phyloP scores from a whole-genome alignment of 2,329 filamentous ascomycete species.

The Penicillium fuscoglaucum region DNA sequence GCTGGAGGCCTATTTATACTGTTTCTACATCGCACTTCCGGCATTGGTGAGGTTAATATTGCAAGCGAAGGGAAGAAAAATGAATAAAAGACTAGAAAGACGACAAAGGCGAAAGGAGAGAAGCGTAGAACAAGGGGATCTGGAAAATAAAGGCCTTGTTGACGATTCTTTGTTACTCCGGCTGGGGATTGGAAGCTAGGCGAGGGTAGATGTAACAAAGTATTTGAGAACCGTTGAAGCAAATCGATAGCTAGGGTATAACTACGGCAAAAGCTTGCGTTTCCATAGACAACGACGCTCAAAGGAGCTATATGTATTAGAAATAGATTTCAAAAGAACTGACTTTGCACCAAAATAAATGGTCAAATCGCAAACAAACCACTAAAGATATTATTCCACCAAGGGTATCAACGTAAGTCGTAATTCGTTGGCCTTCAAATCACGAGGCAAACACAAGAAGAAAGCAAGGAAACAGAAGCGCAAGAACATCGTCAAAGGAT shows the following conservation, averaged over 20 bases:
- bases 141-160: not conserved
- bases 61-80: too few relatives aligned
- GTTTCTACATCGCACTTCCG: rapidly evolving
- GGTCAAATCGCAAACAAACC: slow-evolving; percentile 7
- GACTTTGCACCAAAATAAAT: slow-evolving; percentile 9
- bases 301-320: not conserved
- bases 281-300: too few relatives aligned
- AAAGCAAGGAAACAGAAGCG: slow-evolving; percentile 9
- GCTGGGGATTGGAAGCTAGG: not conserved
- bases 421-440: slow-evolving; percentile 20
- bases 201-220: not conserved
- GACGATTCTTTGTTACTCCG: not conserved
- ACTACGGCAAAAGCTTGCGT: too few relatives aligned
- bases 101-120: not conserved
- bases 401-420: slow-evolving; percentile 30
- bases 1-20: not conserved
- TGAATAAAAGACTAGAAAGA: not conserved
- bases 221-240: not conserved
- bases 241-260: not conserved
- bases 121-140: not conserved
- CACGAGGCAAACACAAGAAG: slow-evolving; percentile 17
- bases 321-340: slow-evolving; percentile 1
- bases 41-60: too few relatives aligned
- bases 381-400: slow-evolving; percentile 17
- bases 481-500: slow-evolving; percentile 6